Conservation (phyloP, 2,329 filamentous ascomycete species). For the Cytospora schulzeri region DNA sequence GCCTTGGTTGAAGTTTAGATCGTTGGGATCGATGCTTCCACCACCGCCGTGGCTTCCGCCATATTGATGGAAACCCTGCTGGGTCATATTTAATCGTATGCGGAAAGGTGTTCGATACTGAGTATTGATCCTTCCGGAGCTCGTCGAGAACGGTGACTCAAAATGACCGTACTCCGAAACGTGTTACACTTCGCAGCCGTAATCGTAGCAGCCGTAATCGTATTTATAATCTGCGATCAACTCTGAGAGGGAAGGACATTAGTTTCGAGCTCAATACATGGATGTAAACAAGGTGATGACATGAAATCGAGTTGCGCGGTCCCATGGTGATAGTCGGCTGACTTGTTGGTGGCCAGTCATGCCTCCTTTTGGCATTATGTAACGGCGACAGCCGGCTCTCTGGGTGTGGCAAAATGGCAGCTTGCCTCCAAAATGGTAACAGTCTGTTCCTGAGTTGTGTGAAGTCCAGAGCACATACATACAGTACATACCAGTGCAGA, state of each 20-base stretch:
- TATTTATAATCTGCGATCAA: neutral
- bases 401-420: neutral
- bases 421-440: neutral
- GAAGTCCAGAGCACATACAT: neutral
- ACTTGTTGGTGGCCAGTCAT: neutral
- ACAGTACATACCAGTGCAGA: neutral
- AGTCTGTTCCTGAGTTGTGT: neutral
- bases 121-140: neutral
- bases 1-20: constrained; percentile 66
- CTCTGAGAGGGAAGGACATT: neutral
- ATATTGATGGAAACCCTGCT: constrained; percentile 60
- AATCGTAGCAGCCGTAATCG: neutral
- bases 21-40: constrained; percentile 78
- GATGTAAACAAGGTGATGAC: neutral
- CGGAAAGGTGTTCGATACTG: neutral
- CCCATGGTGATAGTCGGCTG: no score
- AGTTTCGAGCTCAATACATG: neutral
- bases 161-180: constrained; percentile 9
- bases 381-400: neutral
- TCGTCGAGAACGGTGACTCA: constrained; percentile 15
- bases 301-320: neutral
- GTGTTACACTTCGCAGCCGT: neutral
- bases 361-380: neutral
- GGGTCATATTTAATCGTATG: constrained; percentile 48
- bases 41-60: constrained; percentile 52